Evolutionary conservation across 164 flowering plant species (phyloP), one percentile per base, ranked within the genome.

Genomic region (Akebia trifoliata): DNA sequence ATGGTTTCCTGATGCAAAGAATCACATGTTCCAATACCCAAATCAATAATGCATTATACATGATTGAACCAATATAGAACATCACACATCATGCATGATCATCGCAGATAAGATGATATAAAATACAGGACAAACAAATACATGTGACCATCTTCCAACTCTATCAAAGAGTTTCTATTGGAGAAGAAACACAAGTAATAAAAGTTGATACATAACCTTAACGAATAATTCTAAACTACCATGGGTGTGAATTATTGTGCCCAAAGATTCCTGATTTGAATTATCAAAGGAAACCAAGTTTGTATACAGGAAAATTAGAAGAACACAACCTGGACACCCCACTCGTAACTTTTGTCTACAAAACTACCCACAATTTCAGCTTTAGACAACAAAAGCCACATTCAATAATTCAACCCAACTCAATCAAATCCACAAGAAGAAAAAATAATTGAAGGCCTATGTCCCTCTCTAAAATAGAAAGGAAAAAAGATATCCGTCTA

Each of bases 1-100:
- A 59, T 12, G 88, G 85, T 67, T 78, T 86, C 83, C 96, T 88
- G 82, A 63, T 43, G 4, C 8, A 25, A 54, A 54, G n/a, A 54
- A 1, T 35, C 2, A 17, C 32, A n/a, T n/a, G n/a, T n/a, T n/a
- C 7, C 8, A 20, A 18, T 43, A 40, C 20, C 12, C 6, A 25
- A 54, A 21, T 54, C 57, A 54, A 14, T 8, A 53, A 6, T 1
- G 7, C 12, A 10, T 4, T 22, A 50, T 12, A 50, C 20, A 42
- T 42, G 0, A 22, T 22, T 22, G 6, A 3, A 25, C 26, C n/a
- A n/a, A n/a, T n/a, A 10, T 22, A 25, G 25, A 14, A 22, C 29
- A 31, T 25, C 25, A 14, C 39, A 21, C 15, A 24, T 28, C 17
- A 45, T 30, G 20, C 21, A 30, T 32, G 30, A 8, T 10, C 15